Evolutionary conservation across 345 rosid genomes (phyloP).

Genomic region (Lenwebbia sp.): DNA sequence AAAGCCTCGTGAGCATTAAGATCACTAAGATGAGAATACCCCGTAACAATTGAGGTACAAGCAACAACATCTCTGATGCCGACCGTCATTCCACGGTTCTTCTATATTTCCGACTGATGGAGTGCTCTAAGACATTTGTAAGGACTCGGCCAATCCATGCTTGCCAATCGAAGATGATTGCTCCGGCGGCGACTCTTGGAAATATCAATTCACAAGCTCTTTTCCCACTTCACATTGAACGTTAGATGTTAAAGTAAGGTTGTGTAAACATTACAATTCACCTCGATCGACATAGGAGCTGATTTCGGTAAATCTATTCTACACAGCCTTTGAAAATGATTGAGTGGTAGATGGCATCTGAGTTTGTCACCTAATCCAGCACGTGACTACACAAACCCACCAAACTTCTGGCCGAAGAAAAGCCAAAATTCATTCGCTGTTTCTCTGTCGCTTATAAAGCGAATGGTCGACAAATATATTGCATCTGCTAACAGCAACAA

Average conservation of each 20-base stretch:
- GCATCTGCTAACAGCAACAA: not conserved
- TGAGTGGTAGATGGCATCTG: too few relatives aligned
- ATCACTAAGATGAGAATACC: not conserved
- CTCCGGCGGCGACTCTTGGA: not conserved
- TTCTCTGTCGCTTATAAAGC: not conserved
- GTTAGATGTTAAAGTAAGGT: not conserved
- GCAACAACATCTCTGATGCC: not conserved
- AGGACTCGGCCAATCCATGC: not conserved
- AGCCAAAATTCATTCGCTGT: not conserved
- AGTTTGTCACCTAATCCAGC: too few relatives aligned
- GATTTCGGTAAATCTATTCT: not conserved
- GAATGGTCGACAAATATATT: not conserved
- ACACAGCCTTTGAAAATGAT: too few relatives aligned
- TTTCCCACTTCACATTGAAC: not conserved
- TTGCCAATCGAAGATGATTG: not conserved
- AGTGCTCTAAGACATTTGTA: not conserved
- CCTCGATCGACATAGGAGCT: not conserved
- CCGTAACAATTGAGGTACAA: not conserved
- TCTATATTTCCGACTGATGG: too few relatives aligned
- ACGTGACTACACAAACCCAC: too few relatives aligned
- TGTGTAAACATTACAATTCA: not conserved
- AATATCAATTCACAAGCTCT: not conserved
- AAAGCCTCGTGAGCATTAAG: not conserved
- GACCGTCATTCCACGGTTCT: not conserved
- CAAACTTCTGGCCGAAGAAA: too few relatives aligned